Base-by-base conservation (phyloP, 176 grass and related monocot species). In the Hyparrhenia diplandra region DNA sequence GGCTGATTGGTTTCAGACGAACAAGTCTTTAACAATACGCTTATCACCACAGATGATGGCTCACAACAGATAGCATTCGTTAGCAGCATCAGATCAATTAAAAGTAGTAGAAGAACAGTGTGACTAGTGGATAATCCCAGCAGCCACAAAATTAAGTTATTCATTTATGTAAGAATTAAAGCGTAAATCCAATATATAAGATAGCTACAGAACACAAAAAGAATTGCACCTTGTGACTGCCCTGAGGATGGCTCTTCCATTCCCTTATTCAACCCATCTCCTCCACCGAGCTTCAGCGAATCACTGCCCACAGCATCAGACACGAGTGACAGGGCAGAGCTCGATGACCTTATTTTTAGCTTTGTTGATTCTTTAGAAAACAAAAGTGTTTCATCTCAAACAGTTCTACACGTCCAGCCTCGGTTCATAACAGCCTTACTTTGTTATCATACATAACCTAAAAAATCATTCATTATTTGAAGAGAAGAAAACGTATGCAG, bases 301-400 rank as follows among this genome's bases (percentile, higher is more conserved):
- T 89, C 83, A 80, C 25, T 67, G 36, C 66, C 69, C 4, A 92
- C 62, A 0, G 89, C 36, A 37, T 37, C 36, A 37, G 87, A 90
- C 13, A 94, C 82, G 85, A 8, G 87, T n/a, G n/a, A n/a, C 59
- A 1, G 92, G 94, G 25, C 92, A 90, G 46, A 94, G 87, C 69
- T 92, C 87, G 6, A 94, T 97, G 86, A 94, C 89, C 80, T 97
- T 92, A 14, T 97, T 49, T 49, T 49, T 49, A 18, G 46, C 46
- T 49, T 6, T 49, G 46, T 18, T 49, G 46, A 49, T 49, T 49
- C 18, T 52, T 52, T 52, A 52, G 20, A 52, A 51, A 47, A 52
- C 49, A 52, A 21, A 52, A 51, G 6, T 52, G 49, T 52, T 52
- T 6, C 17, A 32, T 37, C 36, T 37, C 4, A 37, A 6, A 37